Percentiles rank a stretch among this genome's conserved stretches.
Evolutionary conservation across 2,329 filamentous ascomycete species (phyloP).

Genomic region (Beauveria medogensis): DNA sequence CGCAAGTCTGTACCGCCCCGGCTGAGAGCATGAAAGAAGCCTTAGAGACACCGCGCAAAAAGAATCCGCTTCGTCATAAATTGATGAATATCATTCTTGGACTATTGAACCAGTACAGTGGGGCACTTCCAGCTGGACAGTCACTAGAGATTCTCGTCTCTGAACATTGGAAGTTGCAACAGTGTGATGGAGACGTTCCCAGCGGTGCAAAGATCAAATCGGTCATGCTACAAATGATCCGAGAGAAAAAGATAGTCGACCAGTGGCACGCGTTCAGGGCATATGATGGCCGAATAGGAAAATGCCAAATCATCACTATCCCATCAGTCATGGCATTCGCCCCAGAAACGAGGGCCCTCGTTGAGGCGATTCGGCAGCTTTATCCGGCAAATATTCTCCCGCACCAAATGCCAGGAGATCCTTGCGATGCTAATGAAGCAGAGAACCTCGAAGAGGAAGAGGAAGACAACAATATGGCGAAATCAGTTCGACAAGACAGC

Average conservation of each 20-base stretch:
- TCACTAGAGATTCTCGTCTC: slow-evolving; percentile 19
- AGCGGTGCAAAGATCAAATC: slow-evolving; percentile 30
- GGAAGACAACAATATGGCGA: slow-evolving; percentile 17
- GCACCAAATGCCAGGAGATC: not conserved
- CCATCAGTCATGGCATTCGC: slow-evolving; percentile 34
- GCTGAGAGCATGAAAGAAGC: not conserved
- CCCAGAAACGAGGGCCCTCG: slow-evolving; percentile 32
- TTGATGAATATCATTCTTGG: slow-evolving; percentile 21
- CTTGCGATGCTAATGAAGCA: not conserved
- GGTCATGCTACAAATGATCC: slow-evolving; percentile 31
- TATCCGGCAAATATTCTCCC: slow-evolving; percentile 25
- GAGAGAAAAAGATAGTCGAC: slow-evolving; percentile 27
- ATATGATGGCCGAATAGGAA: slow-evolving; percentile 32
- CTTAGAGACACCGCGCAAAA: not conserved
- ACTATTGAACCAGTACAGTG: slow-evolving; percentile 25
- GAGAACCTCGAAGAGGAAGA: not conserved
- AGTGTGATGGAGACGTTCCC: slow-evolving; percentile 32
- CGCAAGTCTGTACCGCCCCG: not conserved
- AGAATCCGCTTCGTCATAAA: not conserved
- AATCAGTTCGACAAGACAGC: slow-evolving; percentile 18
- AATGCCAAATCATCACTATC: slow-evolving; percentile 37
- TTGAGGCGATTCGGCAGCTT: slow-evolving; percentile 39
- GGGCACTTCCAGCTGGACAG: slow-evolving; percentile 44
- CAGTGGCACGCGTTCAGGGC: slow-evolving; percentile 38
- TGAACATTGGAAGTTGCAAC: slow-evolving; percentile 31